Percentiles rank a stretch among this genome's conserved stretches.
Conservation (phyloP, 2,329 filamentous ascomycete genomes). For the Aspergillus ruber region DNA sequence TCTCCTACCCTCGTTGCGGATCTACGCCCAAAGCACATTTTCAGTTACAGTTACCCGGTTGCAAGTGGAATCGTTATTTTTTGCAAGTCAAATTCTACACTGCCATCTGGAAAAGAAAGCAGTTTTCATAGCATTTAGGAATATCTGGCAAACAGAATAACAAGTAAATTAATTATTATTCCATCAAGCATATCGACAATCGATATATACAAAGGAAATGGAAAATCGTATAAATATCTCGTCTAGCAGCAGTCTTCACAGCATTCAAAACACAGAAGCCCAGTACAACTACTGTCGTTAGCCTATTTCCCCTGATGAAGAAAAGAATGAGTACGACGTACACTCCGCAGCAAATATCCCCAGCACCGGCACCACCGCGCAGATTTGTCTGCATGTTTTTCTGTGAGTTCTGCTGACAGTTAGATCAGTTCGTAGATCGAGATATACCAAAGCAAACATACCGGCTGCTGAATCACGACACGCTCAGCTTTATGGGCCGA, state of each 20-base stretch:
- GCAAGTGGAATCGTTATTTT: neutral
- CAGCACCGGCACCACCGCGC: slow-evolving; percentile 22
- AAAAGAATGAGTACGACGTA: slow-evolving; percentile 10
- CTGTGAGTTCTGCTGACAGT: slow-evolving; percentile 12
- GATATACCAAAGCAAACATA: slow-evolving; percentile 3
- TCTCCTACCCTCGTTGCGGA: too few species aligned
- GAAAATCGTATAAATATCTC: neutral
- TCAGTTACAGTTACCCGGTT: neutral
- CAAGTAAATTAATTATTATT: neutral
- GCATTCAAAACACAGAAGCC: slow-evolving; percentile 26
- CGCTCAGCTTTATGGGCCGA: slow-evolving; percentile 8
- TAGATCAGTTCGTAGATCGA: neutral
- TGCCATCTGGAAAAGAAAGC: too few species aligned
- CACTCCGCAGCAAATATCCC: slow-evolving; percentile 28
- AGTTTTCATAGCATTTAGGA: neutral
- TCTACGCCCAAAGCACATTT: neutral
- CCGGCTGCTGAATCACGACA: slow-evolving; percentile 10
- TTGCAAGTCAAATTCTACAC: too few species aligned
- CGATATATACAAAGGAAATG: neutral
- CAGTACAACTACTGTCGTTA: slow-evolving; percentile 18
- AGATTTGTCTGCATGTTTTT: slow-evolving; percentile 18
- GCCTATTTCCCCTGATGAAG: slow-evolving; percentile 3
- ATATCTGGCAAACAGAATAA: neutral
- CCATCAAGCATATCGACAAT: neutral
- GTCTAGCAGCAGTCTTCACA: slow-evolving; percentile 26